Conservation (phyloP, 441 rosid genomes). For the Gossypium gossypioides region DNA sequence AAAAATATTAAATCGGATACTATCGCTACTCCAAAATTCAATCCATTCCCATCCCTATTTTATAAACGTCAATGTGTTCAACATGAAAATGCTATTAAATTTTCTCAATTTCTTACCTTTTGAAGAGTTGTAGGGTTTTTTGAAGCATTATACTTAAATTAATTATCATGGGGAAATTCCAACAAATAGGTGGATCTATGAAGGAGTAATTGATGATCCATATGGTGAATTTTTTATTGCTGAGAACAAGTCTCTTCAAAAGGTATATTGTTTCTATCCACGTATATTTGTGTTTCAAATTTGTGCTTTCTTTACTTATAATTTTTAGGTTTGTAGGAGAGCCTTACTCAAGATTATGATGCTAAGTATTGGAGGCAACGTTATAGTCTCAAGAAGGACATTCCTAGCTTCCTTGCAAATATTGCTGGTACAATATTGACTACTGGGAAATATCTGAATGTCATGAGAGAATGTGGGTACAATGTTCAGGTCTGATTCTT, state of each 20-base stretch:
- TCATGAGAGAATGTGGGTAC: slow-evolving; percentile 98
- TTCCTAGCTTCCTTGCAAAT: slow-evolving; percentile 93
- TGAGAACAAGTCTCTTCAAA: slow-evolving; percentile 76
- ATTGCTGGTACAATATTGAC: slow-evolving; percentile 87
- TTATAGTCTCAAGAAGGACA: slow-evolving; percentile 83
- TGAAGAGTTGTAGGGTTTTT: not conserved
- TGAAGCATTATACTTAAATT: not conserved
- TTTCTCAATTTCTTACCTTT: not conserved
- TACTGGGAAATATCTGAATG: slow-evolving; percentile 87
- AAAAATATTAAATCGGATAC: not conserved
- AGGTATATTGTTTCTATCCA: slow-evolving; percentile 38
- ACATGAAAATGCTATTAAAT: not conserved
- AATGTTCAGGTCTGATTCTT: slow-evolving; percentile 62
- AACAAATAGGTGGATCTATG: slow-evolving; percentile 85
- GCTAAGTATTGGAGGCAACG: slow-evolving; percentile 81
- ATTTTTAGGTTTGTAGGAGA: slow-evolving; percentile 50
- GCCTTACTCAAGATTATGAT: slow-evolving; percentile 79
- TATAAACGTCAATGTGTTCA: not conserved
- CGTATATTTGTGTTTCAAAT: not conserved
- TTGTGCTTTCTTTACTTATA: slow-evolving; percentile 23
- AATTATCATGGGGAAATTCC: slow-evolving; percentile 18
- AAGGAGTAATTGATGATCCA: slow-evolving; percentile 93
- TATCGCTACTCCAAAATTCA: not conserved
- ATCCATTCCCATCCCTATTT: not conserved
- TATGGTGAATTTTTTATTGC: slow-evolving; percentile 93